phyloP scores from a whole-genome alignment of 108 stramenopile species.

The Cyclotella choctawhatcheeana region DNA sequence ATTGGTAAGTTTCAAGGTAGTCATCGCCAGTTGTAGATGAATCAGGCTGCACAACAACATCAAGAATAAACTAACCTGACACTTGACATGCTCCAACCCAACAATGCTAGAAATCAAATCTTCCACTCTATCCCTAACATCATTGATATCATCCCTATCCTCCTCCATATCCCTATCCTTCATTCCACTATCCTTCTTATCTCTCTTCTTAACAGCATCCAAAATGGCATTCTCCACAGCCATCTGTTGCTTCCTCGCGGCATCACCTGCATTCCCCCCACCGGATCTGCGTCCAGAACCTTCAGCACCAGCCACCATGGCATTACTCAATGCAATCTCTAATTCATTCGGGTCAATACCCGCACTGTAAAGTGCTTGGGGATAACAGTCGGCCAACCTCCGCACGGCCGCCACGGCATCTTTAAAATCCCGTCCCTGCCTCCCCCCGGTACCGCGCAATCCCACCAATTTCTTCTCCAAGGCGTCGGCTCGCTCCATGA shows the following conservation, averaged over 20 bases:
- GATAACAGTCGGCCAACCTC: conserved; percentile 86
- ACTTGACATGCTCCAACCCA: conserved; percentile 89
- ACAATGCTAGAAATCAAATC: conserved; percentile 84
- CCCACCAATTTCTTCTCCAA: conserved; percentile 70
- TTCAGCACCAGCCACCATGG: conserved; percentile 33
- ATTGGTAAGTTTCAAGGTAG: no score
- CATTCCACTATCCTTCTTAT: conserved; percentile 42
- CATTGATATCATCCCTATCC: conserved; percentile 21
- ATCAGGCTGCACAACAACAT: no score
- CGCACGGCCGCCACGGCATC: conserved; percentile 80
- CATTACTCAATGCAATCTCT: conserved; percentile 78
- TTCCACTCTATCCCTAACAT: conserved; percentile 84
- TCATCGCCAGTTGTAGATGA: neutral
- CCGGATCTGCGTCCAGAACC: conserved; percentile 40
- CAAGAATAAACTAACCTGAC: no score
- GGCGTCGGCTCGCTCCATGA: conserved; percentile 76
- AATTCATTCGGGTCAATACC: conserved; percentile 78
- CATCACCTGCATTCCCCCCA: conserved; percentile 56
- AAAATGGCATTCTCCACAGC: conserved; percentile 71
- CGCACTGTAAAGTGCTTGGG: conserved; percentile 85
- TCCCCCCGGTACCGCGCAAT: conserved; percentile 62
- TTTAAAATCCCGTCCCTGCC: conserved; percentile 72
- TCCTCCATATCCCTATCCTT: conserved; percentile 13
- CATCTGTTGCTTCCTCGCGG: conserved; percentile 52
- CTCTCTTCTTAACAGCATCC: conserved; percentile 75